Evolutionary conservation across 768 basidiomycete genomes (phyloP), one percentile per base, ranked within the genome.

Genomic region (Filobasidium wieringae): DNA sequence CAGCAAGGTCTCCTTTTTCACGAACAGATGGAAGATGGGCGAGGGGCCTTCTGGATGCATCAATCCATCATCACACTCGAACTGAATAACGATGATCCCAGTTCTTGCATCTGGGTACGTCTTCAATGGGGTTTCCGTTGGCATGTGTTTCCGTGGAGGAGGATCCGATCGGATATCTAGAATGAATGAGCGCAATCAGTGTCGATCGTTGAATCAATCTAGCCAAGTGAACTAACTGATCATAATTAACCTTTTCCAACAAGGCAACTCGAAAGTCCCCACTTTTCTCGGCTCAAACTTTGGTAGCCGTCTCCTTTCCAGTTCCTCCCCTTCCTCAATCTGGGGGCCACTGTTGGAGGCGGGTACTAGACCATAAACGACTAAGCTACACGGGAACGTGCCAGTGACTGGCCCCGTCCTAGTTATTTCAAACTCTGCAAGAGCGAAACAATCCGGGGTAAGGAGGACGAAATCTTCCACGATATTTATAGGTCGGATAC

Each of bases 121-220:
- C 17, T 60, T 59, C 27, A 57, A 56, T 7, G 62, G 61, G 5
- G 69, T 69, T 39, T 68, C 58, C 7, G 57, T 58, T 19, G 72
- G 68, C 53, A 68, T 65, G 2, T 62, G 66, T 53, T 67, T 63
- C 17, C 72, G 32, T 9, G 72, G 72, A 17, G 72, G 72, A 8
- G 72, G 72, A 60, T 73, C 72, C 8, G 70, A 66, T 4, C 72
- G 60, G 30, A 73, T 51, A 11, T 47, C 56, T 57, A 22, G 6
- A 32, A 14, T 24, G 26, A 11, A 33, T 6, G n/a, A 19, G 27
- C 7, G 19, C 14, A 29, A 32, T 26, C 37, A 40, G 5, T 8
- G 15, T 29, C 14, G 55, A 15, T 17, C 17, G 15, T 9, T 45
- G 9, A 24, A 29, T 19, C 8, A 14, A 15, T 31, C n/a, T 2